phyloP scores from a whole-genome alignment of 768 basidiomycete genomes.

The Pleurotus tuber-regium region DNA sequence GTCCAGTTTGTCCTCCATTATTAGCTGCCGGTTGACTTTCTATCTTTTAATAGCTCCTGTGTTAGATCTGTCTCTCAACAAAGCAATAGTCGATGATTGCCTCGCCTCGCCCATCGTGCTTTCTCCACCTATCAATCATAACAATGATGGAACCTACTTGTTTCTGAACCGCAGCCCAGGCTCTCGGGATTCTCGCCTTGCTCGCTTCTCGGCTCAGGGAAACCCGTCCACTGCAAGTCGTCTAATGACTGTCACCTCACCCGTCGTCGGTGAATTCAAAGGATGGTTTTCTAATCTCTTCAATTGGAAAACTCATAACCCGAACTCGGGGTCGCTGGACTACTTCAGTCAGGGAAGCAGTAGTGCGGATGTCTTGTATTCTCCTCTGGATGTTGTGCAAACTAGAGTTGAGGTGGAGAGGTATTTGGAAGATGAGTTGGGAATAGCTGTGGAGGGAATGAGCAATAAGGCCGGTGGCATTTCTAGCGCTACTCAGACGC shows the following conservation, averaged over 20 bases:
- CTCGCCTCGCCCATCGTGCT: slow-evolving; percentile 49
- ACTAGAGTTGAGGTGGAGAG: slow-evolving; percentile 66
- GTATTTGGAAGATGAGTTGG: slow-evolving; percentile 59
- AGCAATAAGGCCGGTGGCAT: slow-evolving; percentile 23
- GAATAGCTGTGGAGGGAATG: slow-evolving; percentile 47
- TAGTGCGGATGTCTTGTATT: slow-evolving; percentile 42
- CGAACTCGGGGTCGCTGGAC: slow-evolving; percentile 37
- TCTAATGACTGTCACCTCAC: slow-evolving; percentile 45
- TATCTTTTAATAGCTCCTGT: slow-evolving; percentile 43
- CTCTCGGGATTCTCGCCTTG: slow-evolving; percentile 13
- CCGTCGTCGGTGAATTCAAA: slow-evolving; percentile 81
- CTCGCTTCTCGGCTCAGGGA: slow-evolving; percentile 6
- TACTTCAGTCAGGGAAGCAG: slow-evolving; percentile 21
- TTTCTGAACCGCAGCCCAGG: slow-evolving; percentile 29
- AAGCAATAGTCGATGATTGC: slow-evolving; percentile 45
- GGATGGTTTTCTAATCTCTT: slow-evolving; percentile 97
- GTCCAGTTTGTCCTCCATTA: slow-evolving; percentile 24
- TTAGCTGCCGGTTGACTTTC: slow-evolving; percentile 10
- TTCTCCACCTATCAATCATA: slow-evolving; percentile 28
- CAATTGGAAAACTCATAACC: slow-evolving; percentile 67
- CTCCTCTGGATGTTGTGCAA: slow-evolving; percentile 47
- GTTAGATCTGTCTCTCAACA: slow-evolving; percentile 48
- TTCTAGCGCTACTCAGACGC: slow-evolving; percentile 13
- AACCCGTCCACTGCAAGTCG: slow-evolving; percentile 27
- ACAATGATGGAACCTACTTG: slow-evolving; percentile 13